phyloP scores from a whole-genome alignment of 2,329 filamentous ascomycete genomes.

The Penicillium crustosum region DNA sequence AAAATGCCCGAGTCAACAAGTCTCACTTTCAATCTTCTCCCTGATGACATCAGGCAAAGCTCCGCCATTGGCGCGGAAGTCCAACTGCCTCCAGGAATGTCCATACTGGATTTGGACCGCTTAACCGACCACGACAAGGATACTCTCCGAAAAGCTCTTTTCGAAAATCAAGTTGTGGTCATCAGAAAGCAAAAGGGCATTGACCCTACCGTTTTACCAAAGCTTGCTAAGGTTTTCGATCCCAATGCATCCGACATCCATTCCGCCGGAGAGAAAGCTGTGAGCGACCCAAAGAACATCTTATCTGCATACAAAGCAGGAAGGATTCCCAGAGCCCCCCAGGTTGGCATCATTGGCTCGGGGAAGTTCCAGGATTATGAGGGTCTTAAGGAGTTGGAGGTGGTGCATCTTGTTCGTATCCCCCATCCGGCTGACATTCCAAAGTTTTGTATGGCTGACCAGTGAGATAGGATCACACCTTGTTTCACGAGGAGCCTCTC shows the following conservation, averaged over 20 bases:
- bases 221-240: constrained; percentile 12
- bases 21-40: neutral
- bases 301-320: constrained; percentile 14
- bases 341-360: constrained; percentile 12
- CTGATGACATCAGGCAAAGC: constrained; percentile 3
- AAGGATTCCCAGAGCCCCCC: constrained; percentile 7
- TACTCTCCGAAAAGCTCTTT: constrained; percentile 3
- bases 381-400: constrained; percentile 4
- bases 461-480: constrained; percentile 8
- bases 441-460: neutral
- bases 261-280: constrained; percentile 12
- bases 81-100: constrained; percentile 9
- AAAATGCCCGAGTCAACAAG: constrained; percentile 8
- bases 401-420: constrained; percentile 9
- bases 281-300: constrained; percentile 10
- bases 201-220: constrained; percentile 3
- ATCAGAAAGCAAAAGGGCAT: constrained; percentile 13
- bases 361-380: constrained; percentile 11
- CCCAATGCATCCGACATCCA: constrained; percentile 10
- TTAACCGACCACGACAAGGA: constrained; percentile 8
- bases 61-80: constrained; percentile 10
- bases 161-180: constrained; percentile 10
- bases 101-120: neutral
- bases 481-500: constrained; percentile 8
- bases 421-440: neutral